Percentiles rank a stretch among this genome's conserved stretches.
These are phyloP conservation scores for Hyphopichia khmerensis DNA, from an alignment of 1,139 yeast genomes.

Conservation along the genomic window DNA sequence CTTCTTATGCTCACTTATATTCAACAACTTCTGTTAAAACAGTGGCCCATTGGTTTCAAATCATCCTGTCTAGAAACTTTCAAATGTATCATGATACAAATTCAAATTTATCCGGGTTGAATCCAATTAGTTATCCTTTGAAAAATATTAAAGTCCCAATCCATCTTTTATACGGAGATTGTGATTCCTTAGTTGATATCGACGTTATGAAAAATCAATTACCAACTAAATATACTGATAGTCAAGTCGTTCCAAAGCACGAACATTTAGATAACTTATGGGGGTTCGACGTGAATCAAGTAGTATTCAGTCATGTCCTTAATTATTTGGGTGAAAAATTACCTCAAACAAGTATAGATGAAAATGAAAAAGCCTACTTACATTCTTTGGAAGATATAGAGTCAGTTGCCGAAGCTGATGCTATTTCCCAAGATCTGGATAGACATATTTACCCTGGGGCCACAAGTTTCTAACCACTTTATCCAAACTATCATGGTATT, in stretches of 20 bases:
- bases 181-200: slow-evolving; percentile 84
- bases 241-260: slow-evolving; percentile 55
- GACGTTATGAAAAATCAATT: slow-evolving; percentile 65
- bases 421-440: slow-evolving; percentile 1
- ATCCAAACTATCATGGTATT: too few relatives aligned
- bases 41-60: slow-evolving; percentile 96
- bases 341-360: not conserved
- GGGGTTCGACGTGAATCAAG: slow-evolving; percentile 67
- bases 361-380: not conserved
- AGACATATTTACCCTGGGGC: not conserved
- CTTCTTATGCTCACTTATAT: slow-evolving; percentile 80
- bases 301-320: slow-evolving; percentile 48
- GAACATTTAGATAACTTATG: slow-evolving; percentile 90
- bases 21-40: slow-evolving; percentile 90
- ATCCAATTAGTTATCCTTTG: slow-evolving; percentile 44
- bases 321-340: slow-evolving; percentile 26
- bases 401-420: not conserved
- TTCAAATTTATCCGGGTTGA: slow-evolving; percentile 36
- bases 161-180: slow-evolving; percentile 72
- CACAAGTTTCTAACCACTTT: not conserved
- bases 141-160: slow-evolving; percentile 68
- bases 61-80: slow-evolving; percentile 73
- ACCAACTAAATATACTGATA: slow-evolving; percentile 31
- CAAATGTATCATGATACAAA: slow-evolving; percentile 80
- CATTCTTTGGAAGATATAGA: slow-evolving; percentile 1